These are phyloP conservation scores for Cryphonectria nitschkei DNA, from an alignment of 2,329 filamentous ascomycete species.

Conservation along the genomic window DNA sequence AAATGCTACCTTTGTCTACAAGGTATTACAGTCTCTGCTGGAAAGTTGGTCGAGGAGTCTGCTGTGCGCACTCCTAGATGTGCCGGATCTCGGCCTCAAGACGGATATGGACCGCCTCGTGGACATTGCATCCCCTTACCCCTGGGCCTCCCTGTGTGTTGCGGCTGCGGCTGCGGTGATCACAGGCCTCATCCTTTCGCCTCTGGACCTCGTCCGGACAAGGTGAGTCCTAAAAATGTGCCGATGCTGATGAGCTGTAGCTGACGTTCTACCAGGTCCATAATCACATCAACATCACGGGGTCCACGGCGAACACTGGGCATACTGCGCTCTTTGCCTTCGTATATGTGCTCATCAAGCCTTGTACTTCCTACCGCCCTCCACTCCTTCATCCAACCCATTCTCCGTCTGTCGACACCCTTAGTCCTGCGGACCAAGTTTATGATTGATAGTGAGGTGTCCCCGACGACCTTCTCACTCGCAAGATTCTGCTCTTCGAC, in stretches of 20 bases:
- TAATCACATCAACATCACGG: constrained; percentile 78
- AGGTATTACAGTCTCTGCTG: constrained; percentile 79
- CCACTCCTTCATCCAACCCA: constrained; percentile 80
- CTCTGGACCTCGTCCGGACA: constrained; percentile 88
- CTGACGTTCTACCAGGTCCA: constrained; percentile 60
- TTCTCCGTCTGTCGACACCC: constrained; percentile 81
- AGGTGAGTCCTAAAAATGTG: constrained; percentile 47
- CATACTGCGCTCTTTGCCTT: constrained; percentile 77
- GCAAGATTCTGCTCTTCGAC: constrained; percentile 81
- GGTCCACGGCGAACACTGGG: constrained; percentile 78
- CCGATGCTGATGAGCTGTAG: not conserved
- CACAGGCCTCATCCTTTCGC: constrained; percentile 80
- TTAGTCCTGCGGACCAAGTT: constrained; percentile 85
- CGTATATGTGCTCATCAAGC: constrained; percentile 70
- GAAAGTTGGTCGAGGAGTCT: constrained; percentile 93
- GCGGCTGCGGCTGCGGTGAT: constrained; percentile 66
- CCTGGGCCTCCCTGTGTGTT: constrained; percentile 79
- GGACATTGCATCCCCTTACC: constrained; percentile 76
- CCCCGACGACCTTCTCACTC: constrained; percentile 80
- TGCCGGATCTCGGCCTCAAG: constrained; percentile 79
- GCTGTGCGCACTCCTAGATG: constrained; percentile 85
- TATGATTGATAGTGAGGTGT: constrained; percentile 78
- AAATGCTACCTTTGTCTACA: constrained; percentile 91
- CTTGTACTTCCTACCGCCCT: constrained; percentile 84
- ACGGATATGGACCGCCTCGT: constrained; percentile 78